Evolutionary conservation across 768 basidiomycete species (phyloP), one percentile per base, ranked within the genome.

Genomic region (Fistulinella prunicolor): DNA sequence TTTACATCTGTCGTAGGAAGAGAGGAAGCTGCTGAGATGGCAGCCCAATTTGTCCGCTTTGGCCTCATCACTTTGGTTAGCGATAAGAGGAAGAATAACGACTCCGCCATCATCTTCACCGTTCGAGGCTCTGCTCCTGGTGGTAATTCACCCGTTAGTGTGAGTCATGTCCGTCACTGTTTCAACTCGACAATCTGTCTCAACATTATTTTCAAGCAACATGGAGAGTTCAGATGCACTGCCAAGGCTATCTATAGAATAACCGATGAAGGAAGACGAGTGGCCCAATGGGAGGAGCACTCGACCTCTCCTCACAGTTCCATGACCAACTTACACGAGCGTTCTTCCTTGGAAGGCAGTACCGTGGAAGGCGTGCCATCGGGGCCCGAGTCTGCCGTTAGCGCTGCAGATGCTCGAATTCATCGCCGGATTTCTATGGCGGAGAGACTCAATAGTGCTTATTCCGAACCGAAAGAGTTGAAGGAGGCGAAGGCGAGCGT

Each of bases 21-120:
- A 44, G 96, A 99, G 62, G 96, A 98, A 67, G 94, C 93, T 0
- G 91, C 93, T 10, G 96, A 99, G 74, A 89, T 98, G 82, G 87
- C 91, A 3, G 96, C 94, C 4, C 96, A 98, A 65, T 97, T 98
- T 60, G 94, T 97, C 38, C 85, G 96, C 44, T 96, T 94, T 60
- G 90, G 93, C 34, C 82, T 95, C 53, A 87, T 99, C 68, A 71
- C 73, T 3, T 75, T 98, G 36, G 91, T 95, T 51, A 89, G 86
- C 72, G 90, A 93, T 68, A 93, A 89, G 75, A 79, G 90, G 55
- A 91, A 89, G 73, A 89, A 86, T 61, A 91, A 89, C 53, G 90
- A 93, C 60, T 90, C 90, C 22, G 90, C 90, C 19, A 90, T 93
- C 71, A 92, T 93, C 64, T 93, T 93, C 71, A 93, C 89, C 22